phyloP scores from a whole-genome alignment of 164 flowering plant species.

The Macadamia integrifolia region DNA sequence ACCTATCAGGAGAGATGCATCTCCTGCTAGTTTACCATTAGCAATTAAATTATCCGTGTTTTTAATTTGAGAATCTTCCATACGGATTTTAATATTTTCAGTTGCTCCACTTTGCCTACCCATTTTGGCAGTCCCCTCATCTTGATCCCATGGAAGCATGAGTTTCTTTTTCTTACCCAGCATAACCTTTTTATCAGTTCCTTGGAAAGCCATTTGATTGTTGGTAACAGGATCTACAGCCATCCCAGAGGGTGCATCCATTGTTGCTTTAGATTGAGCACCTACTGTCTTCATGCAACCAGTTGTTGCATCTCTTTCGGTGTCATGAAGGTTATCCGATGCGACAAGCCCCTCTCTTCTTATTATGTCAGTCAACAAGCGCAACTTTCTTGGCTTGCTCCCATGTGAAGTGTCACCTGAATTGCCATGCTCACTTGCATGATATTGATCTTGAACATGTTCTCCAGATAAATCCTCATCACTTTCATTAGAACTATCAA shows the following conservation, averaged over 20 bases:
- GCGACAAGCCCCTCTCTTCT: conserved; percentile 25
- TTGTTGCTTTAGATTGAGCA: conserved; percentile 13
- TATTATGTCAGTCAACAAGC: conserved; percentile 39
- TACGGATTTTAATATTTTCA: conserved; percentile 17
- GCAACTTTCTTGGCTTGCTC: conserved; percentile 41
- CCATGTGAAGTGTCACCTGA: conserved; percentile 20
- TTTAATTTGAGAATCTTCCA: conserved; percentile 15
- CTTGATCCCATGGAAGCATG: conserved; percentile 29
- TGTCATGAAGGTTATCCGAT: conserved; percentile 1
- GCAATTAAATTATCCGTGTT: not conserved
- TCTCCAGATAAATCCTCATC: conserved; percentile 18
- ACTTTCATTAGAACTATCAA: conserved; percentile 26
- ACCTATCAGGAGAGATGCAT: conserved; percentile 6
- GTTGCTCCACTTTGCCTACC: conserved; percentile 3
- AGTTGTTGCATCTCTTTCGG: conserved; percentile 10
- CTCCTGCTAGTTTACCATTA: conserved; percentile 19
- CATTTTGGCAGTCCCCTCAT: conserved; percentile 17
- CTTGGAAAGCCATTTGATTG: conserved; percentile 11
- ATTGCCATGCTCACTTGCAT: conserved; percentile 9
- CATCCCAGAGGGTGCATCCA: conserved; percentile 14
- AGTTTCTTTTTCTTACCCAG: conserved; percentile 23
- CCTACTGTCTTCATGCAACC: conserved; percentile 9
- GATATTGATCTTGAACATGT: conserved; percentile 11
- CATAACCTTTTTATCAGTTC: conserved; percentile 9
- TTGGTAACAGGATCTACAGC: conserved; percentile 13